A percentile compares a stretch with the other conserved stretches of the same genome.
phyloP scores from a whole-genome alignment of 495 filamentous ascomycete species.

The Penicillium maclennaniae region DNA sequence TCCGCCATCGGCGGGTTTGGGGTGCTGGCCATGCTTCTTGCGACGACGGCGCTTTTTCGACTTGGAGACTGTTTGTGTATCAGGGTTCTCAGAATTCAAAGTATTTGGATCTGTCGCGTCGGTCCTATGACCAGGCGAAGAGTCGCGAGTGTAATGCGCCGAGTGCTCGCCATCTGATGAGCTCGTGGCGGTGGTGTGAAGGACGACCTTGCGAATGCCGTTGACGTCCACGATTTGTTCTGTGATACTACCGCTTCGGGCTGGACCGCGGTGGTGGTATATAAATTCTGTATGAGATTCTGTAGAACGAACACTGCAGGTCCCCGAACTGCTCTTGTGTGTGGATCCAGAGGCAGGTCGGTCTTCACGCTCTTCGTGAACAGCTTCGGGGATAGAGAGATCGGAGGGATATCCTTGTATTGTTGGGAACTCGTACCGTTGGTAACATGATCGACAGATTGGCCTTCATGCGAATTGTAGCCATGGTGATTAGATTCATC shows the following conservation, averaged over 20 bases:
- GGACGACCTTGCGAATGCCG: constrained; percentile 79
- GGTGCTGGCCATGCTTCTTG: constrained; percentile 23
- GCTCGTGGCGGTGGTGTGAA: constrained; percentile 64
- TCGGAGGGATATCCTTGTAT: constrained; percentile 25
- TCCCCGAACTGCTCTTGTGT: constrained; percentile 20
- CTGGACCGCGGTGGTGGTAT: constrained; percentile 49
- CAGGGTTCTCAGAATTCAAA: constrained; percentile 6
- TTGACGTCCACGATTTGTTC: constrained; percentile 80
- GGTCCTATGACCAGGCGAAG: neutral
- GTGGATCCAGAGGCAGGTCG: constrained; percentile 12
- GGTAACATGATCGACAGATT: constrained; percentile 9
- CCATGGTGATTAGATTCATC: neutral
- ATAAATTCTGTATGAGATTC: constrained; percentile 26
- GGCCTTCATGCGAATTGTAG: neutral
- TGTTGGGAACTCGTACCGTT: constrained; percentile 25
- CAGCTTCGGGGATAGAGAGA: constrained; percentile 37
- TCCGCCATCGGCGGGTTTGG: constrained; percentile 8
- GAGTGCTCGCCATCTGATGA: constrained; percentile 35
- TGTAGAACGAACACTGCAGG: constrained; percentile 41
- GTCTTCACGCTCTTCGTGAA: constrained; percentile 37
- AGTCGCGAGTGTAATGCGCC: constrained; percentile 3
- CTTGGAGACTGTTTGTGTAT: constrained; percentile 15
- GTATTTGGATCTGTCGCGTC: constrained; percentile 2
- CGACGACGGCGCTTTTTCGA: constrained; percentile 26
- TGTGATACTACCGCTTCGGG: constrained; percentile 82